Evolutionary conservation across 2,329 filamentous ascomycete species (phyloP), one percentile per base, ranked within the genome.

Genomic region (Botryotinia globosa): DNA sequence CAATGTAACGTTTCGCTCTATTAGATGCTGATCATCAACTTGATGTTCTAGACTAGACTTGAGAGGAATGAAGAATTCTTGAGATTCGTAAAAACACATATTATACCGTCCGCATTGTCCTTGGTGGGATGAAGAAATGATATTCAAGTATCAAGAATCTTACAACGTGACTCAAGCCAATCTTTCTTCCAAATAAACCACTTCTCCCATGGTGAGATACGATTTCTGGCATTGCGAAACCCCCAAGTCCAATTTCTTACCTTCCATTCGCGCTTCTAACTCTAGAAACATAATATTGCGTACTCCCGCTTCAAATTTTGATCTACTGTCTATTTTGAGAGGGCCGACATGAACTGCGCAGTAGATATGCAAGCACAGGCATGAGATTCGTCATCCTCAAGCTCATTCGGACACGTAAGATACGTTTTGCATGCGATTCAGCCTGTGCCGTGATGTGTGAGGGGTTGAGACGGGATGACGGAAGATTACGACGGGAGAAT

Each of bases 321-420:
- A 56, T 56, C 51, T 29, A 56, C 51, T 8, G 5, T n/a, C n/a
- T 56, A 32, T 56, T 54, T 56, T 9, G 14, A 56, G n/a, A 56
- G 51, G 14, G 51, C n/a, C 51, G 14, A 32, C 51, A 56, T 63
- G 20, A 63, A 39, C 59, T 5, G 14, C 25, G 22, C 16, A 62
- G 59, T n/a, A 29, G 22, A 42, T 42, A 63, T n/a, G 59, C 61
- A 63, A 63, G 39, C 37, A 20, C 37, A 20, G 22, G 25, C 37
- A 63, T 63, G n/a, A 12, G 59, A 42, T 63, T 63, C 37, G 37
- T 63, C 61, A 63, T 63, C 16, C 25, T n/a, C n/a, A 63, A 20
- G 61, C 61, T 29, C n/a, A 56, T 63, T 20, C 37, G 37, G 61
- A 42, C 61, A 63, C 39, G 61, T n/a, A n/a, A n/a, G n/a, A n/a